A percentile compares a stretch with the other conserved stretches of the same genome.
Conservation (phyloP, 2,329 filamentous ascomycete species). For the Cytospora schulzeri region DNA sequence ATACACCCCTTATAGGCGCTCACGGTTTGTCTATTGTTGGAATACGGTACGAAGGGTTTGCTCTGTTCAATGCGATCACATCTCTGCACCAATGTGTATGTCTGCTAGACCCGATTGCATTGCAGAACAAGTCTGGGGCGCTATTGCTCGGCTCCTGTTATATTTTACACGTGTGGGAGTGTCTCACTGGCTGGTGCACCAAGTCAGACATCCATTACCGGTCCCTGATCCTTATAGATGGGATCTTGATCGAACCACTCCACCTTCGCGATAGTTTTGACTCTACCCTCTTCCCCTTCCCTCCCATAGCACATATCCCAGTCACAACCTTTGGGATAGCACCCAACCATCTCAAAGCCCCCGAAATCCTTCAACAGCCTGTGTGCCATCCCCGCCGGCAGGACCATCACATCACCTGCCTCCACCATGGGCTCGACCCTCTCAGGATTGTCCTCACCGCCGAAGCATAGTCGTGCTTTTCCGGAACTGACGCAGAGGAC, state of each 20-base stretch:
- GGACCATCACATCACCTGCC: slow-evolving; percentile 62
- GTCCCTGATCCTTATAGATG: slow-evolving; percentile 58
- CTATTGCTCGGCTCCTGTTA: no score
- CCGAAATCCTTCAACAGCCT: slow-evolving; percentile 60
- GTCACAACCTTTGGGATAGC: slow-evolving; percentile 58
- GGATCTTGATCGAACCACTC: slow-evolving; percentile 63
- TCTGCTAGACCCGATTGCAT: no score
- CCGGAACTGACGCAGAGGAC: slow-evolving; percentile 63
- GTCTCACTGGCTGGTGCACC: no score
- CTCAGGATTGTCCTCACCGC: slow-evolving; percentile 61
- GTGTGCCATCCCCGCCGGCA: slow-evolving; percentile 69
- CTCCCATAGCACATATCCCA: slow-evolving; percentile 77
- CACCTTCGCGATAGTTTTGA: slow-evolving; percentile 50
- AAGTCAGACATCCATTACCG: slow-evolving; percentile 35
- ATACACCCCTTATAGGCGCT: neutral
- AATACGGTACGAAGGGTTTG: neutral
- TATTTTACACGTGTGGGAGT: no score
- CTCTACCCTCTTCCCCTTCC: slow-evolving; percentile 55
- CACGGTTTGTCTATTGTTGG: neutral
- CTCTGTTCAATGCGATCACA: no score
- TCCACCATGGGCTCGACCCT: slow-evolving; percentile 57
- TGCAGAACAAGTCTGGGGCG: no score
- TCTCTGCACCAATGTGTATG: no score
- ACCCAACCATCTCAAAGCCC: slow-evolving; percentile 67
- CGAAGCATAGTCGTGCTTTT: slow-evolving; percentile 64